Evolutionary conservation across 192 early-diverging fungal genomes (phyloP).

Genomic region (Podochytrium sp.): DNA sequence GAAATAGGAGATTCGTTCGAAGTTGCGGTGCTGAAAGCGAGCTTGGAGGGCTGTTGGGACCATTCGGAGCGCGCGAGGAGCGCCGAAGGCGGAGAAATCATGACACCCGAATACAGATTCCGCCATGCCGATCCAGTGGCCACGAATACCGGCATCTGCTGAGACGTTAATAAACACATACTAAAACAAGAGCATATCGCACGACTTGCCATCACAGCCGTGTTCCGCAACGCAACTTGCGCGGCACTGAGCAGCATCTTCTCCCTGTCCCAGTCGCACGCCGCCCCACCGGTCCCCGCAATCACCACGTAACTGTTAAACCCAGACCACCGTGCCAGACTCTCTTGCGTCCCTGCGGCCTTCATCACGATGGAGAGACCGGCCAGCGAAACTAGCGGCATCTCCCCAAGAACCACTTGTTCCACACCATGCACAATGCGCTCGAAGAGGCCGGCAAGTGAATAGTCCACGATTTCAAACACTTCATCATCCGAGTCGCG

Average conservation of each 20-base stretch:
- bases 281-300: neutral
- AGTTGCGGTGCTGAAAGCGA: too few species aligned
- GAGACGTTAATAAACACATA: neutral
- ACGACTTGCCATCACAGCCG: neutral
- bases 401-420: neutral
- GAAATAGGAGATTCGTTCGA: too few species aligned
- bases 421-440: conserved; percentile 2
- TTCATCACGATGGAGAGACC: neutral
- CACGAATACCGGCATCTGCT: conserved; percentile 37
- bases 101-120: conserved; percentile 32
- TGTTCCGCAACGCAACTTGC: conserved; percentile 8
- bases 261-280: neutral
- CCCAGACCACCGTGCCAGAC: neutral
- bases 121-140: conserved; percentile 40
- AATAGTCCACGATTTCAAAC: conserved; percentile 29
- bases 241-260: neutral
- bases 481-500: neutral
- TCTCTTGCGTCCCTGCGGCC: neutral
- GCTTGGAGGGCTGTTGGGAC: too few species aligned
- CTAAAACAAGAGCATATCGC: neutral
- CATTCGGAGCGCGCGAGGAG: neutral
- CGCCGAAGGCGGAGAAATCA: conserved; percentile 11
- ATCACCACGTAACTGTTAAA: neutral
- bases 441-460: conserved; percentile 5
- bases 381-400: neutral